Base-by-base conservation (phyloP, 176 grass and related monocot species). In the Melocanna baccifera region DNA sequence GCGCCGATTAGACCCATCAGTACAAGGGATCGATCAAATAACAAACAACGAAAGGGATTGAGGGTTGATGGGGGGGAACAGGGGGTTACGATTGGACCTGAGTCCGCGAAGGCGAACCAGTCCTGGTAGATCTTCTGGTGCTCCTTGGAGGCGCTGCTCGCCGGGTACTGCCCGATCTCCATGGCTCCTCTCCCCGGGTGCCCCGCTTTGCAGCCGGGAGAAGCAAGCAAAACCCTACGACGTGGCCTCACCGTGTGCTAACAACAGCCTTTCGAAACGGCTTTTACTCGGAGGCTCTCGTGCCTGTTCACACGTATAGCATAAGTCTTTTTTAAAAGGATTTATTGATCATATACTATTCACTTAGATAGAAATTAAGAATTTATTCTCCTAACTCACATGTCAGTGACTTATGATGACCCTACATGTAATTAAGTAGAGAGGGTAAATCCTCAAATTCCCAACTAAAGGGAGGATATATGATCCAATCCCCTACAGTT, bases 91-190 rank as follows among this genome's bases (percentile, higher is more conserved):
- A 71, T 19, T 34, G 71, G 76, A 98, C 96, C 93, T 90, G 96
- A 93, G 81, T 98, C 96, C 8, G 96, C 96, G 56, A 79, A 67
- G 41, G 96, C 76, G 87, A 98, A 98, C 96, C 96, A 98, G 9
- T 93, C 87, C 36, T 87, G 87, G 52, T 98, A 98, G 89, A 90
- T 90, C 91, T 86, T 92, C 69, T 93, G 87, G 65, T 95, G 93
- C 76, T 98, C 89, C 82, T 90, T 95, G 53, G 85, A 88, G 84
- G 87, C 85, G 65, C 81, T 69, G 71, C 75, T 91, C 84, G 76
- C 68, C 61, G 92, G 84, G 29, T 69, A 18, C 52, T 86, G 81
- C 73, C 90, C 88, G 85, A 97, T 91, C 62, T 97, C 95, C 95
- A 97, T 97, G 88, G 79, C 73, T n/a, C 26, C 19, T n/a, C 34